Evolutionary conservation across 257 asterid genomes (phyloP).

Genomic region (Solanum dulcamara): DNA sequence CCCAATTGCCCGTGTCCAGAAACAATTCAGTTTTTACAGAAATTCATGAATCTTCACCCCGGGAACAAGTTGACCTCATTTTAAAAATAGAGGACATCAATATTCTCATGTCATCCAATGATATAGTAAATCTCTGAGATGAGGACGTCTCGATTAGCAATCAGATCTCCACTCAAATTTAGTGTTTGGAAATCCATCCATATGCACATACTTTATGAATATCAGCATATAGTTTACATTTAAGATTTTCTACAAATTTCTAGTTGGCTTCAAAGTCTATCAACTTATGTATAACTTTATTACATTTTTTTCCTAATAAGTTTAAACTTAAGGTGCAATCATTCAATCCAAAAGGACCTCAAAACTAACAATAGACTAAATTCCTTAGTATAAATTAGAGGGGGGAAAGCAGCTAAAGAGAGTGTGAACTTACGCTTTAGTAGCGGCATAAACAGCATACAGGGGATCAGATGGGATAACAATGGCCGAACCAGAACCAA

Average conservation of each 20-base stretch:
- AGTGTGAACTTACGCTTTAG: constrained; percentile 71
- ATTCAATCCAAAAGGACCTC: neutral
- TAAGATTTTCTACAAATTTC: neutral
- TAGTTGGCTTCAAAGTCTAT: neutral
- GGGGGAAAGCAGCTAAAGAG: neutral
- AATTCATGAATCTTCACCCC: neutral
- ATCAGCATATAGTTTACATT: neutral
- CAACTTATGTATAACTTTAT: too few species aligned
- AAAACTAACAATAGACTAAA: neutral
- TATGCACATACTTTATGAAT: neutral
- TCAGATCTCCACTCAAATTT: neutral
- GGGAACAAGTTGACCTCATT: neutral
- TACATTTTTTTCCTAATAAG: too few species aligned
- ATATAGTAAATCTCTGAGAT: neutral
- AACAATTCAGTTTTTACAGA: neutral
- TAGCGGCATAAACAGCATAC: constrained; percentile 89
- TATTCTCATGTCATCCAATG: neutral
- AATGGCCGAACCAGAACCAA: constrained; percentile 91
- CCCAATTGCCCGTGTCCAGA: neutral
- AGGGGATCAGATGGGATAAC: constrained; percentile 93
- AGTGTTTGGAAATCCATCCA: neutral
- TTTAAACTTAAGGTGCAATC: neutral
- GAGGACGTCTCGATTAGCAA: neutral
- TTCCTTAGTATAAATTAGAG: neutral
- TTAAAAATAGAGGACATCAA: neutral